phyloP scores from a whole-genome alignment of 257 asterid species.

The Capsicum pubescens region DNA sequence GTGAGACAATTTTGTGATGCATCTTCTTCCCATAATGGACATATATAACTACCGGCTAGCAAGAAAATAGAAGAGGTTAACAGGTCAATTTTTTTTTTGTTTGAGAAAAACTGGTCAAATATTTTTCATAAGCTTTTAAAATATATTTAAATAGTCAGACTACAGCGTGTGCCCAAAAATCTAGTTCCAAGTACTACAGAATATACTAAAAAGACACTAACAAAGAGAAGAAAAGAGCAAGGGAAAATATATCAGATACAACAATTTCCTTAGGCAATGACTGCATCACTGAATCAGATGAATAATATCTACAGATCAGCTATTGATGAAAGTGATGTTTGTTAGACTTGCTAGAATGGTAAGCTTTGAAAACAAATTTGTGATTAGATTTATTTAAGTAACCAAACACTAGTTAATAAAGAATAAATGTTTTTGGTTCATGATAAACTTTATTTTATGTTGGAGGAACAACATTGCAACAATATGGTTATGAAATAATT shows the following conservation, averaged over 20 bases:
- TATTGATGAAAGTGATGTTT: neutral
- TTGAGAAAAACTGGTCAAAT: too few species aligned
- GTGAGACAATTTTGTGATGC: slow-evolving; percentile 9
- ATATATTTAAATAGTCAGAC: slow-evolving; percentile 18
- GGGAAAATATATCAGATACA: neutral
- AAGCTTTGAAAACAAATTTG: slow-evolving; percentile 1
- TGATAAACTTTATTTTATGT: neutral
- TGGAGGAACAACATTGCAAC: neutral
- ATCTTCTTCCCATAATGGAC: neutral
- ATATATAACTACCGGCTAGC: neutral
- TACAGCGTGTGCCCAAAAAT: neutral
- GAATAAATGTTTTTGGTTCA: neutral
- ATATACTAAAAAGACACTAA: slow-evolving; percentile 6
- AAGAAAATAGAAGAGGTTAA: too few species aligned
- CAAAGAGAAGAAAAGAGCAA: neutral
- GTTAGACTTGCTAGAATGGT: slow-evolving; percentile 21
- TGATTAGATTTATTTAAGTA: slow-evolving; percentile 12
- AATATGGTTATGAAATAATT: neutral
- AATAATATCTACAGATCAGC: slow-evolving; percentile 14
- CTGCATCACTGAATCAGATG: slow-evolving; percentile 1
- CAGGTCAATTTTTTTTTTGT: too few species aligned
- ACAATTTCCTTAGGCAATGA: neutral
- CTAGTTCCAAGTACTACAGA: slow-evolving; percentile 9
- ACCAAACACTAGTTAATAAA: slow-evolving; percentile 9
- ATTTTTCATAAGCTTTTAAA: neutral